These are phyloP conservation scores for Orbilia brochopaga DNA, from an alignment of 2,329 filamentous ascomycete genomes.

Conservation along the genomic window DNA sequence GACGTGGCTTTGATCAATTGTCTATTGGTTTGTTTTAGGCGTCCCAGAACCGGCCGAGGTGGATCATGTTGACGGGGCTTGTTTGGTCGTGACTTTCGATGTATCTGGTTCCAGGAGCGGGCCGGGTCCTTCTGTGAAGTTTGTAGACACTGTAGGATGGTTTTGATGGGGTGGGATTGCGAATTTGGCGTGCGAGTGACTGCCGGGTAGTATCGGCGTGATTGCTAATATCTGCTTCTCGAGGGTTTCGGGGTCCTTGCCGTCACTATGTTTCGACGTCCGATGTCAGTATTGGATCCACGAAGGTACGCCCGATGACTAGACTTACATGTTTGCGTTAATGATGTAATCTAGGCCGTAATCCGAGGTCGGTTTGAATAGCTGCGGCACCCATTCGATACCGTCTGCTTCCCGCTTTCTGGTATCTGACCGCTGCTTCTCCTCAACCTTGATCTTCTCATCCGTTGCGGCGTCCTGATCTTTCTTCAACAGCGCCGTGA, in stretches of 20 bases:
- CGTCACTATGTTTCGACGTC: conserved; percentile 62
- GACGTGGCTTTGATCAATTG: too few relatives aligned
- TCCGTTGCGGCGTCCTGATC: conserved; percentile 90
- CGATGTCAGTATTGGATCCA: background rate
- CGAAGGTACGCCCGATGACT: conserved; percentile 4
- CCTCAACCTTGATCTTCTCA: conserved; percentile 95
- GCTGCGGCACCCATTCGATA: conserved; percentile 82
- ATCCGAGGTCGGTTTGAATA: conserved; percentile 80
- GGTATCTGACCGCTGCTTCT: conserved; percentile 87
- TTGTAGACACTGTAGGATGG: conserved; percentile 29
- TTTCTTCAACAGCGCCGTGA: conserved; percentile 77
- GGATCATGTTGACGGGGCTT: conserved; percentile 29
- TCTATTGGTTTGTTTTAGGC: too few relatives aligned
- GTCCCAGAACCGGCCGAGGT: background rate
- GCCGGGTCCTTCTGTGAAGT: conserved; percentile 9
- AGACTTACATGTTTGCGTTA: conserved; percentile 76
- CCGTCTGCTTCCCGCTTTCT: conserved; percentile 77
- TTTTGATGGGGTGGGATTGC: conserved; percentile 64
- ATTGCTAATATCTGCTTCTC: conserved; percentile 84
- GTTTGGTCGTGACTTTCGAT: background rate
- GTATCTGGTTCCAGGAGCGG: conserved; percentile 24
- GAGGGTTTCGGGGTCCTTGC: conserved; percentile 70
- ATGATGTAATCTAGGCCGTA: conserved; percentile 96
- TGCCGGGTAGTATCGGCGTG: conserved; percentile 76
- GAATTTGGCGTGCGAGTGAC: conserved; percentile 69